Evolutionary conservation across 495 filamentous ascomycete species (phyloP), one percentile per base, ranked within the genome.

Genomic region (Parathielavia appendiculata): DNA sequence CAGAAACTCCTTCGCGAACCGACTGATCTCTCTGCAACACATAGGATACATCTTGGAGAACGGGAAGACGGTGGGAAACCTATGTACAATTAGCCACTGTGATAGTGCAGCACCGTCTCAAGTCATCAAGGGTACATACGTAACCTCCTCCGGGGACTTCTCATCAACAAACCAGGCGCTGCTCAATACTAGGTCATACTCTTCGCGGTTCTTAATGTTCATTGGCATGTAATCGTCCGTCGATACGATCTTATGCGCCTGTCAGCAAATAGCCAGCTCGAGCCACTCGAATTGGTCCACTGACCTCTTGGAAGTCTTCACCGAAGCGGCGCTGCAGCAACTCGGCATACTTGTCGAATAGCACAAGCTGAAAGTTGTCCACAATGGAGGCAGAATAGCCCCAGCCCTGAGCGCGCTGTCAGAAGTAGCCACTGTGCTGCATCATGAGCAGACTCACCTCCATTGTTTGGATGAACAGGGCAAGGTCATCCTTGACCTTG

Each of bases 141-240:
- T 81, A 63, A 95, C 79, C 57, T 95, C 84, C 58, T 91, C 84
- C 12, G 79, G 77, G 44, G 85, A 70, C 56, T 86, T 89, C 12
- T 93, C 89, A 44, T 90, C 91, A 10, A 79, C 86, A 68, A 93
- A 96, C 91, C 92, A 97, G 70, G 84, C 92, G 53, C 96, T 90
- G 56, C 87, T 89, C 62, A 96, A 82, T 23, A 99, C 92, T 65
- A 96, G 95, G 60, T 95, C 89, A 69, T 95, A 97, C 64, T 97
- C 91, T 56, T 95, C 91, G n/a, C 79, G 62, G 23, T 85, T 89
- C 58, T 88, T 85, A 64, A 97, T 95, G 7, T 89, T 86, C 95
- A 99, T 97, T 19, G 95, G 95, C 92, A 97, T 97, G 72, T 97
- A 99, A 69, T 99, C 93, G 69, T 99, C 93, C 13, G 91, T 95